A percentile compares a stretch with the other conserved stretches of the same genome.
Evolutionary conservation across 2,329 filamentous ascomycete species (phyloP).

Genomic region (Ophiostoma fasciatum): DNA sequence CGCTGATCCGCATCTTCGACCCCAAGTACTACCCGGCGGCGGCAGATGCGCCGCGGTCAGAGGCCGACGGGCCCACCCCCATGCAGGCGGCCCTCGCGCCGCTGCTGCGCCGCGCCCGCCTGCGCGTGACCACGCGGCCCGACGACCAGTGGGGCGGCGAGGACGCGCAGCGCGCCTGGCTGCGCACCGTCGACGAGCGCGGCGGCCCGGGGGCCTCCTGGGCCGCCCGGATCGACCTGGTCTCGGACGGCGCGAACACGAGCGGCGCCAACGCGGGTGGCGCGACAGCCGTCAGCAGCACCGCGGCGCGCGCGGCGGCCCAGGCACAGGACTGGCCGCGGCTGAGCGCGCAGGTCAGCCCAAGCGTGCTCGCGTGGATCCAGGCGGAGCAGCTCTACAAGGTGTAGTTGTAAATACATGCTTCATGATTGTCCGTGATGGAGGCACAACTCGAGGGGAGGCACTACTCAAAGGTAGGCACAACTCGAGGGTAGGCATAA

Average conservation of each 20-base stretch:
- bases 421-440: too few species aligned
- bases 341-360: constrained; percentile 39
- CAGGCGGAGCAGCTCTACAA: constrained; percentile 41
- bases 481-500: too few species aligned
- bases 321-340: constrained; percentile 28
- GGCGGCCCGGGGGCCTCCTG: constrained; percentile 37
- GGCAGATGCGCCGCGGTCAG: constrained; percentile 9
- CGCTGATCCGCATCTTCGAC: constrained; percentile 55
- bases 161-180: constrained; percentile 37
- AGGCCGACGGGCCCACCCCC: constrained; percentile 13
- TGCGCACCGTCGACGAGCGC: constrained; percentile 32
- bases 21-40: constrained; percentile 49
- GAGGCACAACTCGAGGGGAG: too few species aligned
- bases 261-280: constrained; percentile 26
- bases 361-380: constrained; percentile 43
- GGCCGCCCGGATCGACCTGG: constrained; percentile 44
- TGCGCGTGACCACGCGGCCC: constrained; percentile 50
- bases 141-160: constrained; percentile 44
- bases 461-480: too few species aligned
- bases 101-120: constrained; percentile 46
- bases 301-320: constrained; percentile 45
- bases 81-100: constrained; percentile 42
- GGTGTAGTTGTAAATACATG: too few species aligned
- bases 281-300: constrained; percentile 38
- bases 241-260: constrained; percentile 29